Evolutionary conservation across 805 yeast genomes (phyloP).

Genomic region (Geotrichum ghanense): DNA sequence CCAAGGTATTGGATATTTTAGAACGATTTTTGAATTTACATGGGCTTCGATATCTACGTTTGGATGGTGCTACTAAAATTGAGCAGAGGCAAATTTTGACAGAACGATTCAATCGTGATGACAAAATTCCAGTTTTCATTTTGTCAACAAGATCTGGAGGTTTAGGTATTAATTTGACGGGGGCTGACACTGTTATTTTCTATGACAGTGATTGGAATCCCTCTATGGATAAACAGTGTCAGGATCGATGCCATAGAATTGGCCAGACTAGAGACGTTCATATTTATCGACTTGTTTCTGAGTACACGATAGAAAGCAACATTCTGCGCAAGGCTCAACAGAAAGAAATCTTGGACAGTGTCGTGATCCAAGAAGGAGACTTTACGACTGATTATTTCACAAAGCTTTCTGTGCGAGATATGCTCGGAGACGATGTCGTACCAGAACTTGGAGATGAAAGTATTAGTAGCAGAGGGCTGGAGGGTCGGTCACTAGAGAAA

Average conservation of each 20-base stretch:
- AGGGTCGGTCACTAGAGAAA: slow-evolving; percentile 32
- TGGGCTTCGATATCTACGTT: slow-evolving; percentile 87
- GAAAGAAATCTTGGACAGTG: slow-evolving; percentile 85
- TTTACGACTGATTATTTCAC: slow-evolving; percentile 95
- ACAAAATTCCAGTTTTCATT: slow-evolving; percentile 80
- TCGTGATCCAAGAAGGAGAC: slow-evolving; percentile 95
- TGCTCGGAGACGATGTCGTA: slow-evolving; percentile 52
- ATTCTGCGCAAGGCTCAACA: slow-evolving; percentile 90
- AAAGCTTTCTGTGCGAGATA: slow-evolving; percentile 72
- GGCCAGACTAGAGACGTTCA: slow-evolving; percentile 98
- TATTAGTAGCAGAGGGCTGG: slow-evolving; percentile 29
- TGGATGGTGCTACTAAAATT: slow-evolving; percentile 95
- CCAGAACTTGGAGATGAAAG: slow-evolving; percentile 26
- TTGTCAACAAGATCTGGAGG: slow-evolving; percentile 97
- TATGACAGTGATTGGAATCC: slow-evolving; percentile 99
- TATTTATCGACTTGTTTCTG: slow-evolving; percentile 91
- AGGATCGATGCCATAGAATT: slow-evolving; percentile 97
- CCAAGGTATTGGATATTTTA: slow-evolving; percentile 83
- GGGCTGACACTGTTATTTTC: slow-evolving; percentile 97
- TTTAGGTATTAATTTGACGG: slow-evolving; percentile 91
- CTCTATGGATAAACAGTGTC: slow-evolving; percentile 98
- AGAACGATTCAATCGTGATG: slow-evolving; percentile 81
- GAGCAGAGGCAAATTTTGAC: slow-evolving; percentile 94
- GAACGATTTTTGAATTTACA: slow-evolving; percentile 90
- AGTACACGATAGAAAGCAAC: slow-evolving; percentile 91